Evolutionary conservation across 2,329 filamentous ascomycete genomes (phyloP), one percentile per base, ranked within the genome.

Genomic region (Microdochium bolleyi): DNA sequence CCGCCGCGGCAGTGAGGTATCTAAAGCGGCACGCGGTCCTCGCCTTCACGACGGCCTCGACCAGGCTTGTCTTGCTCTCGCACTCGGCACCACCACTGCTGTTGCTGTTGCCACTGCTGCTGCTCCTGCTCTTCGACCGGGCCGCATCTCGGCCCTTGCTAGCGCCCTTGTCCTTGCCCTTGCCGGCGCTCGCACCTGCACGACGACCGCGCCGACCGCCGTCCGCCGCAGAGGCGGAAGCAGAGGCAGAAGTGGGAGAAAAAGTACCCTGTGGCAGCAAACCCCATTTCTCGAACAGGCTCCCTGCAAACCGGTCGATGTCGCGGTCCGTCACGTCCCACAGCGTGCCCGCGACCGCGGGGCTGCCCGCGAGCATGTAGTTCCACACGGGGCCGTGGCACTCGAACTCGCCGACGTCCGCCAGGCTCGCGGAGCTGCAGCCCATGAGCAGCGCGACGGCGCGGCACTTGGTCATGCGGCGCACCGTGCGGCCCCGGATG

Each of bases 251-350:
- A 14, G 7, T 5, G 14, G 41, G 19, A 11, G 41, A 46, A 55
- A 70, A 78, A 8, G 74, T 67, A 54, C 77, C 77, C 67, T 60
- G 61, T 1, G 69, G 64, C 51, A 88, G 73, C 7, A 99, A 68
- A 0, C 94, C 94, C 94, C 94, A 99, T 61, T 87, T 79, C 65
- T 94, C 88, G 66, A 96, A 88, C 2, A 88, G 75, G 24, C 80
- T 77, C 32, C 86, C 83, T 0, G 92, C 88, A 67, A 96, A 95
- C 19, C 92, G 87, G 72, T 99, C 95, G 67, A 96, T 96, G 67
- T 99, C 94, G 62, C 89, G 89, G 67, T 99, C 94, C 10, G 94
- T 99, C 50, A 99, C 94, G 68, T 99, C 94, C 94, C 94, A 99
- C 37, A 99, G 76, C 16, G 92, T 96, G 48, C 91, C 94, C 2